phyloP scores from a whole-genome alignment of 2,329 filamentous ascomycete species.

The Fusarium agapanthi region DNA sequence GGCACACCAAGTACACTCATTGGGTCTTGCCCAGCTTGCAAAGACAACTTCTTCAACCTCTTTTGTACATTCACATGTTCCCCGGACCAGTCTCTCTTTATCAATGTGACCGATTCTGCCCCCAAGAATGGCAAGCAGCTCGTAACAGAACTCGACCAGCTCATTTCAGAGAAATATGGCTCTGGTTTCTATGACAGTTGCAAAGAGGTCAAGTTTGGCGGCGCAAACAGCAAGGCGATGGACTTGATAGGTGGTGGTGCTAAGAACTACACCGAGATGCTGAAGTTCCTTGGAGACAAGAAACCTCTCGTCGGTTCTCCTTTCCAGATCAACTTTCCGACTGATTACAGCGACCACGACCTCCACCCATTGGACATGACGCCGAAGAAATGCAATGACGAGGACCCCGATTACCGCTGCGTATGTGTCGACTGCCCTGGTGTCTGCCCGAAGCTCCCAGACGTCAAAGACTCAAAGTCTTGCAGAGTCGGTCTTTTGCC shows the following conservation, averaged over 20 bases:
- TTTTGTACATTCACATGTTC: constrained; percentile 99
- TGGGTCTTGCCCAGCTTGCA: constrained; percentile 93
- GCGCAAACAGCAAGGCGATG: constrained; percentile 93
- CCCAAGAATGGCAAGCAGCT: constrained; percentile 66
- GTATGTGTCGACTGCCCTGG: constrained; percentile 92
- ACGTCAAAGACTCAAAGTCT: constrained; percentile 72
- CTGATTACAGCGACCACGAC: constrained; percentile 66
- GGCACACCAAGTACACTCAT: constrained; percentile 89
- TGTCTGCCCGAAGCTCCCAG: constrained; percentile 84
- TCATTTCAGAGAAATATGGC: constrained; percentile 86
- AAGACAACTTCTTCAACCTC: constrained; percentile 97
- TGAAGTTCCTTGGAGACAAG: constrained; percentile 94
- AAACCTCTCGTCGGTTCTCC: constrained; percentile 85
- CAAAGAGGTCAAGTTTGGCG: constrained; percentile 98
- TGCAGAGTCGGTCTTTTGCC: constrained; percentile 90
- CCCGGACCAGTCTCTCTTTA: constrained; percentile 91
- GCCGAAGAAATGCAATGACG: constrained; percentile 88
- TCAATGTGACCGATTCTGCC: constrained; percentile 85
- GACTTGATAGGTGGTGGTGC: constrained; percentile 95
- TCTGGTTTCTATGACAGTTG: constrained; percentile 94
- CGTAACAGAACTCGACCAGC: constrained; percentile 91
- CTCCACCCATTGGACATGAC: constrained; percentile 78
- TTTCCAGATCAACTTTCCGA: constrained; percentile 96
- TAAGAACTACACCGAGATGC: constrained; percentile 84
- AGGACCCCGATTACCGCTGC: constrained; percentile 85